Conservation (phyloP, 129 eudicot species). For the Solidago caesia region DNA sequence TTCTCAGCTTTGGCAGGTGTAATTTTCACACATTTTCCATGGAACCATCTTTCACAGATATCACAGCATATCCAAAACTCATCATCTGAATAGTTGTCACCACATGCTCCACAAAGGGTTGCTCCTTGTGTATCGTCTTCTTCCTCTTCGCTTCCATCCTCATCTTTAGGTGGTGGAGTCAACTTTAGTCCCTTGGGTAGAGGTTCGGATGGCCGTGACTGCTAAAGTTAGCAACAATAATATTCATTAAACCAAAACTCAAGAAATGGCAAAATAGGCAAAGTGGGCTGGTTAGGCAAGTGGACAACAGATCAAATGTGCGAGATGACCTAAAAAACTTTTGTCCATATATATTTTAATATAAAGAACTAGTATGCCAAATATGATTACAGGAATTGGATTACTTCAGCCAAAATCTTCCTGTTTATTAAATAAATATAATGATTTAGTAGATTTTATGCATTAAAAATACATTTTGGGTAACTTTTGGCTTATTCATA, state of each 20-base stretch:
- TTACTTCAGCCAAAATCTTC: background rate
- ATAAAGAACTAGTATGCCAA: background rate
- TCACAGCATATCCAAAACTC: conserved; percentile 14
- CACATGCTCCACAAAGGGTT: background rate
- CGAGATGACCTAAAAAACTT: background rate
- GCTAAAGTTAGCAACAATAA: background rate
- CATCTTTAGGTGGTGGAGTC: background rate
- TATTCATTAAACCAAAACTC: background rate
- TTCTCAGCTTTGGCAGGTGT: conserved; percentile 11
- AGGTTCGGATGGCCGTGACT: background rate
- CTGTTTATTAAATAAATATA: background rate
- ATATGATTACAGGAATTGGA: no score
- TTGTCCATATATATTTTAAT: background rate
- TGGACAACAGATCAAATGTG: background rate
- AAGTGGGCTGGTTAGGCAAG: background rate
- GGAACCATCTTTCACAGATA: conserved; percentile 13
- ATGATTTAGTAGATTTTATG: background rate
- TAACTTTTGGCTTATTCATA: background rate
- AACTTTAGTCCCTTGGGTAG: conserved; percentile 4
- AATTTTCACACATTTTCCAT: conserved; percentile 17
- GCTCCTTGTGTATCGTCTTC: conserved; percentile 1
- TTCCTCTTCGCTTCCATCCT: background rate
- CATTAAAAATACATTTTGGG: background rate
- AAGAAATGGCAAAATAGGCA: background rate
- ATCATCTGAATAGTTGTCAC: conserved; percentile 1